Base-by-base conservation (phyloP, 2,329 filamentous ascomycete species). In the Cordyceps sp. region DNA sequence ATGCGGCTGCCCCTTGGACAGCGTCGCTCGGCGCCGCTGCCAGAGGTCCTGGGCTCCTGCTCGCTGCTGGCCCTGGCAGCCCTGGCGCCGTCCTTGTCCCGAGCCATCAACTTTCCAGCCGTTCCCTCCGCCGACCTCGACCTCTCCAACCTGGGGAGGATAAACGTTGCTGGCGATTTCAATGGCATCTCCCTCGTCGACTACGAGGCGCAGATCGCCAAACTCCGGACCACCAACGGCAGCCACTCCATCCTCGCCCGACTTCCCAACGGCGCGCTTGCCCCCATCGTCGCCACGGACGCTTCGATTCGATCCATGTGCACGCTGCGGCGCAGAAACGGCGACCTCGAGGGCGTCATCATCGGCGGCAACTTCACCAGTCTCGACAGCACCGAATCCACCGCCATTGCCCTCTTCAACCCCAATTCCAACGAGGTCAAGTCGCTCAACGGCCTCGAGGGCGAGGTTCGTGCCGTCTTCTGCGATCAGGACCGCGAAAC, bases 291-390 rank as follows among this genome's bases (percentile, higher is more conserved):
- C 33, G 66, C 73, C 26, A 78, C 85, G 28, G 84, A 96, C 55
- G 86, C 79, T 36, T 74, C 78, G 30, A 93, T 98, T 47, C 69
- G 76, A 47, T 69, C 83, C 40, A 90, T 98, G 80, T 98, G 90
- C 59, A 61, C 78, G 15, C 82, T 88, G 45, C 64, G 73, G 32
- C 58, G 66, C 44, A 63, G 66, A 35, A 68, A 82, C 52, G 79
- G 80, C 40, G 67, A 64, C 6, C 57, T 78, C 35, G 63, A 69
- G n/a, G 78, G 79, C 26, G 70, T 96, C 19, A 69, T 96, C 30
- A 69, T 98, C 13, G 90, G 81, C 34, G 90, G 90, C 30, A 96
- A 96, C 59, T 98, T 98, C 51, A 96, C 90, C 21, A 92, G 83
- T 52, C 59, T 98, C 39, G 82, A 77, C 36, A 75, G 75, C 36